Base-by-base conservation (phyloP, 148 eudicot genomes). In the Nyssa sinensis region DNA sequence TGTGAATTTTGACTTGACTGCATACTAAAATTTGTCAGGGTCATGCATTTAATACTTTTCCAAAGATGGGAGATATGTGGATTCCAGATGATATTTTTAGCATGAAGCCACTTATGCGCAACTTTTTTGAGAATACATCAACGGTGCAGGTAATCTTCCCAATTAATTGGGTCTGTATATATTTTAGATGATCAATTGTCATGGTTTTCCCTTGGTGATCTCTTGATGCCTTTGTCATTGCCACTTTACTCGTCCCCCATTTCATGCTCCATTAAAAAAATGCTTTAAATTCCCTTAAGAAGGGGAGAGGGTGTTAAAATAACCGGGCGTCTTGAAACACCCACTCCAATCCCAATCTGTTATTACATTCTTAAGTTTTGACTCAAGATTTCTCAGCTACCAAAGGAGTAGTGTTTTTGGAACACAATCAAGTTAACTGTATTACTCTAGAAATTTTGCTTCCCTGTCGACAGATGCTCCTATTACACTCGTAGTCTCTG, bases 11-110 rank as follows among this genome's bases (percentile, higher is more conserved):
- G 7, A 13, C 32, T 73, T 31, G 47, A 64, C 29, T 29, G 59
- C n/a, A 25, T 72, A 33, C 11, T 53, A 25, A 24, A 62, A n/a
- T n/a, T 75, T 76, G 70, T 7, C 82, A 95, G 99, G 99, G 99
- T 19, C 98, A 85, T 77, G 98, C 98, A 19, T 95, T 69, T 80
- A 95, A 95, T 80, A 95, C 98, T 58, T 95, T 95, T 31, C 99
- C 99, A 1, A 93, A 88, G 88, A 95, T 95, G 99, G 99, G 99
- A 69, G 98, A 95, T 73, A 78, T 76, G 27, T 95, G 99, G 99
- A 89, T 95, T 68, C 99, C 99, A n/a, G 94, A 95, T 55, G 99
- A 84, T 67, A 77, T 95, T 81, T 81, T 95, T 27, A 88, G 85
- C 69, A 80, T 95, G 98, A 88, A 88, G 83, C 99, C 99, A 31